phyloP scores from a whole-genome alignment of 148 eudicot species.

The Pharnaceum exiguum region DNA sequence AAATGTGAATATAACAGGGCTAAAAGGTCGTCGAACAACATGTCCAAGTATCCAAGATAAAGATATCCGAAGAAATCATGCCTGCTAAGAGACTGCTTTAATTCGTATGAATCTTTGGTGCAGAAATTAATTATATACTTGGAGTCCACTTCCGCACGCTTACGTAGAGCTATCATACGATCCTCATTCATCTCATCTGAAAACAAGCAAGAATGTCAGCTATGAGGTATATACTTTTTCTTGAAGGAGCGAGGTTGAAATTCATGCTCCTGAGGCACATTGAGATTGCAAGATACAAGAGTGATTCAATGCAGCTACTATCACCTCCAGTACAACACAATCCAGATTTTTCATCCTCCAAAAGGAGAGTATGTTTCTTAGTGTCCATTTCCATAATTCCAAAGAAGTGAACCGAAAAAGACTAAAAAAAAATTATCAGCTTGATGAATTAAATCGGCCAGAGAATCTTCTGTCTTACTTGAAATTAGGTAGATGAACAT shows the following conservation, averaged over 20 bases:
- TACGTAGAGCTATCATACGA: constrained; percentile 76
- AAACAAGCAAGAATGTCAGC: constrained; percentile 14
- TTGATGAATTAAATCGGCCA: too few relatives aligned
- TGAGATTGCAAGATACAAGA: too few relatives aligned
- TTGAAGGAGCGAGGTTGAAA: not conserved
- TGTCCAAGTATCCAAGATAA: not conserved
- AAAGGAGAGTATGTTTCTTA: too few relatives aligned
- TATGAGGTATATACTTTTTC: not conserved
- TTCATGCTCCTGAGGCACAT: not conserved
- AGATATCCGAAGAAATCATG: constrained; percentile 17
- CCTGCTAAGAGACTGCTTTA: constrained; percentile 77
- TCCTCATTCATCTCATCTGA: constrained; percentile 83
- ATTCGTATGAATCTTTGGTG: constrained; percentile 44
- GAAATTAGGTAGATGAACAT: too few relatives aligned
- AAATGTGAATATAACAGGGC: not conserved
- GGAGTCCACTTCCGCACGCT: constrained; percentile 90
- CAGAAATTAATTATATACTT: constrained; percentile 56
- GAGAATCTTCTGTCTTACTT: too few relatives aligned
- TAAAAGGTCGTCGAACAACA: not conserved
- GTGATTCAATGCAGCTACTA: too few relatives aligned
- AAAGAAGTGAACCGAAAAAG: too few relatives aligned
- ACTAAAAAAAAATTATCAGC: too few relatives aligned
- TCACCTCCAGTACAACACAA: too few relatives aligned
- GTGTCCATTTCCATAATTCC: too few relatives aligned
- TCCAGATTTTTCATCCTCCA: too few relatives aligned